Base-by-base conservation (phyloP, 495 filamentous ascomycete genomes). In the Neurospora pannonica region DNA sequence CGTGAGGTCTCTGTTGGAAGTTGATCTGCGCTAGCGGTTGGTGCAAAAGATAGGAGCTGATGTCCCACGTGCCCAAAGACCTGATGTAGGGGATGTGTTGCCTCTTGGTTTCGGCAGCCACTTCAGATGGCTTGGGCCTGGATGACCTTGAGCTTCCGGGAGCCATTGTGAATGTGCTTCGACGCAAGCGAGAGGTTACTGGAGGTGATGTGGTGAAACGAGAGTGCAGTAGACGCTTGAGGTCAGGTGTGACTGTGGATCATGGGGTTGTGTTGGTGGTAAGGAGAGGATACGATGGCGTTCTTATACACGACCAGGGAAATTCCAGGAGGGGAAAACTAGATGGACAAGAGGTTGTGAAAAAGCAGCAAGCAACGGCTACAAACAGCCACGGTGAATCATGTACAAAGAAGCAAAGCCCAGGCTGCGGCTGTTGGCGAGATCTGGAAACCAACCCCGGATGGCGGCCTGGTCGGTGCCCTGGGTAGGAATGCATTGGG, bases 61-160 rank as follows among this genome's bases (percentile, higher is more conserved):
- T 79, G 31, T 82, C 77, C 83, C 83, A 88, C 73, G 79, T 77
- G 21, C 79, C 73, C 70, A 87, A 82, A 11, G 84, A 79, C 74
- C 83, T 85, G 73, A 92, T 88, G 71, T 86, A 81, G 4, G 90
- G 90, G 39, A 91, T 89, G 77, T 88, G 91, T 24, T 83, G 82
- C 76, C 83, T 88, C 82, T 92, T 92, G 36, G 90, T 89, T 79
- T 93, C 90, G 3, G 89, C 86, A 43, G 90, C 91, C 40, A 93
- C 89, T 70, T 93, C 91, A 28, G 89, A 89, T 21, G 91, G 89
- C 83, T 91, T 92, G 42, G 87, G 87, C 79, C 88, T 78, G 46
- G 75, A 73, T 43, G 81, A 84, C 48, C 79, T 78, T 72, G 79
- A 79, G 67, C 73, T 78, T 31, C 77, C 74, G 43, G 84, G 76